A percentile compares a stretch with the other conserved stretches of the same genome.
These are phyloP conservation scores for Fremontodendron californicum DNA, from an alignment of 345 rosid genomes.

Conservation along the genomic window DNA sequence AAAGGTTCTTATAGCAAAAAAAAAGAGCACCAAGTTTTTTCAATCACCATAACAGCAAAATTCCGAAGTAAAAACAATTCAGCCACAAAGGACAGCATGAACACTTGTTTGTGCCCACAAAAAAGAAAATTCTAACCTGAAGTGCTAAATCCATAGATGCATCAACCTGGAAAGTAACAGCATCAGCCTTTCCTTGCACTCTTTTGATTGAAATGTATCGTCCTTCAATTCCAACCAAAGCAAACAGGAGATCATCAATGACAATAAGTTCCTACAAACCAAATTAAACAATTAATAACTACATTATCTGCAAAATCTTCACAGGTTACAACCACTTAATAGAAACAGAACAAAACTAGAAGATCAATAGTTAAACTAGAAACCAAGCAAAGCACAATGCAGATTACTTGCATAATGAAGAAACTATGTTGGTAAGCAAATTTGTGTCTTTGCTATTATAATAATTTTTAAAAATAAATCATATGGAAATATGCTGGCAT, in stretches of 20 bases:
- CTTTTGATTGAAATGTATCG: slow-evolving; percentile 69
- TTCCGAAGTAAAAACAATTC: not conserved
- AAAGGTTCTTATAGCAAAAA: not conserved
- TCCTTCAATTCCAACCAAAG: slow-evolving; percentile 95
- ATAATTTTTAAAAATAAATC: not conserved
- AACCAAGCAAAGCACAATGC: not conserved
- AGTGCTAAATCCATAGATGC: slow-evolving; percentile 90
- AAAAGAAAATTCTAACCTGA: slow-evolving; percentile 46
- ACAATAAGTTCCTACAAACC: slow-evolving; percentile 74
- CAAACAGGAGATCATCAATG: slow-evolving; percentile 85
- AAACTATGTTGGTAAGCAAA: not conserved
- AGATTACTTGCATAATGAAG: not conserved
- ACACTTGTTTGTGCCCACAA: not conserved
- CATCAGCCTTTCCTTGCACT: slow-evolving; percentile 57
- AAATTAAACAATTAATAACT: slow-evolving; percentile 12
- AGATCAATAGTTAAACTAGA: not conserved
- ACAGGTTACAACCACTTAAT: not conserved
- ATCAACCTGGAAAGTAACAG: slow-evolving; percentile 68
- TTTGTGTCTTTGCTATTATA: not conserved
- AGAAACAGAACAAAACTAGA: not conserved
- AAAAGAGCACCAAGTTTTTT: not conserved
- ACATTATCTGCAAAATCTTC: slow-evolving; percentile 3
- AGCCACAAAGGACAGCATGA: not conserved
- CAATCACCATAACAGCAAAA: not conserved
- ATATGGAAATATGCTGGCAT: not conserved